These are phyloP conservation scores for Xylaria sp. DNA, from an alignment of 2,329 filamentous ascomycete species.

Conservation along the genomic window DNA sequence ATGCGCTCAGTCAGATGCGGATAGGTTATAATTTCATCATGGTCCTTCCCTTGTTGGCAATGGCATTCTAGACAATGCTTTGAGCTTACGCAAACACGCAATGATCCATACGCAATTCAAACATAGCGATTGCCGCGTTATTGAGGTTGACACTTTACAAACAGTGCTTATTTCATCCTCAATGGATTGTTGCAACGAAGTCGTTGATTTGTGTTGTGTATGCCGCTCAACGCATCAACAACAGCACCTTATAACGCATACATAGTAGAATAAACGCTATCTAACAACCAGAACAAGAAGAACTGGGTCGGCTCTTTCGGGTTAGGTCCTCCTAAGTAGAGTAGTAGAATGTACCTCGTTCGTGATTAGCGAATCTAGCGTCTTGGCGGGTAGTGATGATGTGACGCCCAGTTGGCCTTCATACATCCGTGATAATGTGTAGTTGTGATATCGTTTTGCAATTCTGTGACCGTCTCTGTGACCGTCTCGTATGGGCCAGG, in stretches of 20 bases:
- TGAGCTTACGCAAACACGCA: slow-evolving; percentile 11
- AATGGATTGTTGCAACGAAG: slow-evolving; percentile 18
- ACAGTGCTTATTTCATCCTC: slow-evolving; percentile 12
- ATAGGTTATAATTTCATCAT: slow-evolving; percentile 17
- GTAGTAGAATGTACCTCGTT: too few relatives aligned
- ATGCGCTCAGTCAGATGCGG: slow-evolving; percentile 11
- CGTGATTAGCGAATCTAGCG: too few relatives aligned
- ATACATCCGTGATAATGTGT: too few relatives aligned
- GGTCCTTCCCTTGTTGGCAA: slow-evolving; percentile 9
- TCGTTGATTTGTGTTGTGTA: slow-evolving; percentile 3
- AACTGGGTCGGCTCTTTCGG: too few relatives aligned
- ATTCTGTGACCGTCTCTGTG: too few relatives aligned
- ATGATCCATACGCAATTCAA: not conserved
- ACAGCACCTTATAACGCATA: not conserved
- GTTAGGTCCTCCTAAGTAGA: too few relatives aligned
- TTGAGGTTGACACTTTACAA: slow-evolving; percentile 4
- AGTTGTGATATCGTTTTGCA: too few relatives aligned
- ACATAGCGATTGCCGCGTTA: slow-evolving; percentile 8
- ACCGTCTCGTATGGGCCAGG: too few relatives aligned
- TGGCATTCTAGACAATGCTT: slow-evolving; percentile 11
- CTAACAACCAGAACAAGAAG: too few relatives aligned
- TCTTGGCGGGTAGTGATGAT: too few relatives aligned
- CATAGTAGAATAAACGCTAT: too few relatives aligned
- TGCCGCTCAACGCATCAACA: not conserved
- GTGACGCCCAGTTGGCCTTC: too few relatives aligned